Conservation (phyloP, 2,329 filamentous ascomycete species). For the Zasmidium citrigriseum region DNA sequence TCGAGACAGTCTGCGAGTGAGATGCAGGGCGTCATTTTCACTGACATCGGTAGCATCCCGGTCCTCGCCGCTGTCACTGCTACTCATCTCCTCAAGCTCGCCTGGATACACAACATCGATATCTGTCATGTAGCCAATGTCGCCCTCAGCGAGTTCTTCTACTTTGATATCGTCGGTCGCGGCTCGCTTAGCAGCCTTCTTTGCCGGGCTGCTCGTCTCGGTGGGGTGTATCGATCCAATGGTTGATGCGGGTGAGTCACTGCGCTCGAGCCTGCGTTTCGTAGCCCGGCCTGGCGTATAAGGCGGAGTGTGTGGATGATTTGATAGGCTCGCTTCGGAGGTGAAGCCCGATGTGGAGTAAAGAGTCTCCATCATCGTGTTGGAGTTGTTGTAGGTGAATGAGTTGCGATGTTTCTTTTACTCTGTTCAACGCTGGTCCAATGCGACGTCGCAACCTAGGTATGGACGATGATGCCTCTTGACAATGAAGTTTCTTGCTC, state of each 20-base stretch:
- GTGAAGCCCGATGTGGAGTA: slow-evolving; percentile 28
- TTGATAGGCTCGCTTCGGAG: slow-evolving; percentile 25
- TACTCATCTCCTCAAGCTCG: slow-evolving; percentile 34
- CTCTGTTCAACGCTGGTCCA: slow-evolving; percentile 28
- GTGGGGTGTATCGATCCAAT: slow-evolving; percentile 37
- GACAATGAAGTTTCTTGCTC: slow-evolving; percentile 30
- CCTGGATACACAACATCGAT: slow-evolving; percentile 47
- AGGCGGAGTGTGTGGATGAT: slow-evolving; percentile 31
- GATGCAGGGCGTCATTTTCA: slow-evolving; percentile 17
- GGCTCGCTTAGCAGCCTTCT: slow-evolving; percentile 28
- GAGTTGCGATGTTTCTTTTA: background rate
- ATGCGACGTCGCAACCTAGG: slow-evolving; percentile 9
- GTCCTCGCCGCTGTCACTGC: slow-evolving; percentile 25
- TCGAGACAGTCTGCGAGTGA: slow-evolving; percentile 24
- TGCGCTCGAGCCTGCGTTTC: slow-evolving; percentile 28
- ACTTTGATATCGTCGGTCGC: slow-evolving; percentile 39
- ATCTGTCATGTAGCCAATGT: slow-evolving; percentile 42
- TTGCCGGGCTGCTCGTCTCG: slow-evolving; percentile 36
- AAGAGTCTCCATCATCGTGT: slow-evolving; percentile 22
- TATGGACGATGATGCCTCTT: slow-evolving; percentile 33
- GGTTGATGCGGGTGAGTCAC: slow-evolving; percentile 35
- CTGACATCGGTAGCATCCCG: slow-evolving; percentile 31
- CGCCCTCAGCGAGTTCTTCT: slow-evolving; percentile 43
- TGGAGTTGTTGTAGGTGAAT: slow-evolving; percentile 2
- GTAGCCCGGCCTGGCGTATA: slow-evolving; percentile 28